Evolutionary conservation across 2,329 filamentous ascomycete species (phyloP).

Genomic region (Dendryphion nanum): DNA sequence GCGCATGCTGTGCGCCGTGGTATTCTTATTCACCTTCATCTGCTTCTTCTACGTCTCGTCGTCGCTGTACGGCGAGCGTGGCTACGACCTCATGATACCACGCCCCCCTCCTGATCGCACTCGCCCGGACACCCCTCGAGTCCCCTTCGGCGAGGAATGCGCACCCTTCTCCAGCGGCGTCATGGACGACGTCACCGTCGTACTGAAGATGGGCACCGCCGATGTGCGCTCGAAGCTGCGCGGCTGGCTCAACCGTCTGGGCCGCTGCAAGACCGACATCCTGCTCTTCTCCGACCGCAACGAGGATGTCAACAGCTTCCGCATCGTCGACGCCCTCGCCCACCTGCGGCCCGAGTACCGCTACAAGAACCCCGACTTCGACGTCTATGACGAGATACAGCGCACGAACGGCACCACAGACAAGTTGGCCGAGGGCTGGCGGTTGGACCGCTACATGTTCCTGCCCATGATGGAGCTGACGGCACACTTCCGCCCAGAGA

Average conservation of each 20-base stretch:
- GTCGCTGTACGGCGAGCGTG: constrained; percentile 25
- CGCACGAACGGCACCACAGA: constrained; percentile 32
- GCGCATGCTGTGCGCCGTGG: constrained; percentile 31
- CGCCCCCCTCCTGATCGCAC: constrained; percentile 18
- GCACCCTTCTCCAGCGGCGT: constrained; percentile 30
- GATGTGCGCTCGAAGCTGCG: constrained; percentile 58
- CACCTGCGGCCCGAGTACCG: constrained; percentile 42
- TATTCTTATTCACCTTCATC: constrained; percentile 21
- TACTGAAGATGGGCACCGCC: constrained; percentile 59
- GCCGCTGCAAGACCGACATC: constrained; percentile 55
- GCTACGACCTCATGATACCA: constrained; percentile 30
- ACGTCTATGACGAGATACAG: constrained; percentile 50
- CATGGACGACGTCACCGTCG: constrained; percentile 51
- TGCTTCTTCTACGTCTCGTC: constrained; percentile 19
- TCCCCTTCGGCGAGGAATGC: constrained; percentile 30
- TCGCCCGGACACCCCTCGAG: constrained; percentile 16
- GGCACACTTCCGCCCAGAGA: constrained; percentile 31
- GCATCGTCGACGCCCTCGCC: constrained; percentile 49
- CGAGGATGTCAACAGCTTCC: constrained; percentile 50
- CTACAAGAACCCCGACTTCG: constrained; percentile 49
- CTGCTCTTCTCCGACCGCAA: constrained; percentile 60
- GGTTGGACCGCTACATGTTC: constrained; percentile 60
- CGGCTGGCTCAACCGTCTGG: constrained; percentile 53
- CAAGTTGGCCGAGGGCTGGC: constrained; percentile 54
- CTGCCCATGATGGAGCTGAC: constrained; percentile 56